Percentiles rank a stretch among this genome's conserved stretches.
These are phyloP conservation scores for Vanrija sp. DNA, from an alignment of 1,284 basidiomycete genomes.

Conservation along the genomic window DNA sequence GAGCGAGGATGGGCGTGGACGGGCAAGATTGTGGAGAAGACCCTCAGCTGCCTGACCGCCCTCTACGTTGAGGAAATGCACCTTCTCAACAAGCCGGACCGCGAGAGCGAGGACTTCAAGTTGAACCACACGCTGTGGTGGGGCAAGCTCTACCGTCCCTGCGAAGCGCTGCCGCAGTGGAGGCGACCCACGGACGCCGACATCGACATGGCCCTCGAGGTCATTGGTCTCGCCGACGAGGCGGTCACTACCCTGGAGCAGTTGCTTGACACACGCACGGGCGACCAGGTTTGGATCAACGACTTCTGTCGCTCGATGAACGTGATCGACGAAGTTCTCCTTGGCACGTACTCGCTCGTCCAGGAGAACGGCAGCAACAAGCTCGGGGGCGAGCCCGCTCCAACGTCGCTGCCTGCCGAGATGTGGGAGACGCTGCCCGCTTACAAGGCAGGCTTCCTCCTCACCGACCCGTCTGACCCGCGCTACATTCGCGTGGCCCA, in stretches of 20 bases:
- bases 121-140: slow-evolving; percentile 70
- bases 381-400: slow-evolving; percentile 30
- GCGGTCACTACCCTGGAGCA: slow-evolving; percentile 64
- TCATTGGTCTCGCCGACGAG: slow-evolving; percentile 59
- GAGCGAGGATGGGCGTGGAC: slow-evolving; percentile 86
- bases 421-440: slow-evolving; percentile 62
- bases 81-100: slow-evolving; percentile 79
- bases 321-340: slow-evolving; percentile 35
- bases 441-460: slow-evolving; percentile 67
- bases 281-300: slow-evolving; percentile 70
- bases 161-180: slow-evolving; percentile 84
- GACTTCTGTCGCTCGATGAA: slow-evolving; percentile 81
- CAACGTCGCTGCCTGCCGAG: slow-evolving; percentile 52
- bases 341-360: slow-evolving; percentile 36
- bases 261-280: slow-evolving; percentile 57
- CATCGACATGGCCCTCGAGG: slow-evolving; percentile 73
- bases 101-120: slow-evolving; percentile 72
- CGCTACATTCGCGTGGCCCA: slow-evolving; percentile 64
- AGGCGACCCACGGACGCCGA: slow-evolving; percentile 57
- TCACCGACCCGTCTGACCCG: slow-evolving; percentile 70
- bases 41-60: slow-evolving; percentile 70
- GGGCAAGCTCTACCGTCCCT: slow-evolving; percentile 75
- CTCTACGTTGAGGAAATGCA: slow-evolving; percentile 78
- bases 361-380: slow-evolving; percentile 42
- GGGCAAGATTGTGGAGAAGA: slow-evolving; percentile 71